Evolutionary conservation across 2,329 filamentous ascomycete species (phyloP).

Genomic region (Botryosphaeria dothidea): DNA sequence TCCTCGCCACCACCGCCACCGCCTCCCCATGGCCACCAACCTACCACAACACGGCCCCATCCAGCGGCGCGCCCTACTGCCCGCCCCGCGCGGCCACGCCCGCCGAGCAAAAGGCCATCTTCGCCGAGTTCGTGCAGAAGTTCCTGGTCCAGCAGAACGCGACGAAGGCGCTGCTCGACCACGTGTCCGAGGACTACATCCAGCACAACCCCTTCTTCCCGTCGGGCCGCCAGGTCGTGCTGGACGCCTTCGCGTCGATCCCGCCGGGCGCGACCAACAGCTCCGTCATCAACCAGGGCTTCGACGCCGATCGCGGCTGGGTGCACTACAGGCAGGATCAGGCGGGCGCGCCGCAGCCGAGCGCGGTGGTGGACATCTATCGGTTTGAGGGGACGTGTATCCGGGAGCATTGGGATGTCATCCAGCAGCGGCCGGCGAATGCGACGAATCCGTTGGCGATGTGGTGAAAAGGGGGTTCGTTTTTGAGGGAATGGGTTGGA

Average conservation of each 20-base stretch:
- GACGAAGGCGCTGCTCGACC: background rate
- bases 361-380: background rate
- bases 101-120: background rate
- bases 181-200: conserved; percentile 6
- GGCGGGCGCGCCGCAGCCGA: background rate
- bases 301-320: background rate
- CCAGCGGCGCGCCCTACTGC: background rate
- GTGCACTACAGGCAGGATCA: background rate
- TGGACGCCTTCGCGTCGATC: background rate
- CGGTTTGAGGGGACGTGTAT: background rate
- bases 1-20: background rate
- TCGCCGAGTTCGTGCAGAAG: background rate
- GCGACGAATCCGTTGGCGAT: background rate
- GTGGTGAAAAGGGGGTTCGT: background rate
- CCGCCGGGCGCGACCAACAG: background rate
- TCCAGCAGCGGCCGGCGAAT: background rate
- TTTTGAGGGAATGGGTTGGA: background rate
- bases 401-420: background rate
- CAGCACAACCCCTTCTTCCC: conserved; percentile 4
- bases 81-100: background rate
- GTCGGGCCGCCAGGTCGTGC: background rate
- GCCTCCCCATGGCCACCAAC: background rate
- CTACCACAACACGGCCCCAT: background rate
- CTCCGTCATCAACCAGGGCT: background rate
- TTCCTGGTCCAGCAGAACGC: background rate